phyloP scores from a whole-genome alignment of 306 rosid species.

The Quercus suber region DNA sequence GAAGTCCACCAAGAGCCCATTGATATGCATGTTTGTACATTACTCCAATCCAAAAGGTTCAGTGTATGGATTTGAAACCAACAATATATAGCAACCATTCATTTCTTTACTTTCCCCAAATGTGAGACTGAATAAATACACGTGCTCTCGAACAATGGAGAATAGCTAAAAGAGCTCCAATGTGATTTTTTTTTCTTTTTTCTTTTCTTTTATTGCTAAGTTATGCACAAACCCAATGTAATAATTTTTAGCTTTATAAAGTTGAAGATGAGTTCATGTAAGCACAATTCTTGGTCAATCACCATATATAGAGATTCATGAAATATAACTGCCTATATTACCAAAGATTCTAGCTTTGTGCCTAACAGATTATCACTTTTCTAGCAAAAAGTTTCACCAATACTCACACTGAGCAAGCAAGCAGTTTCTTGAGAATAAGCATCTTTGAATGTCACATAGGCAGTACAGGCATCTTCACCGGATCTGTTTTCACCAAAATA shows the following conservation, averaged over 20 bases:
- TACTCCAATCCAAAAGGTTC: too few relatives aligned
- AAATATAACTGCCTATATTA: neutral
- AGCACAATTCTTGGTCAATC: neutral
- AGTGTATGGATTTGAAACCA: too few relatives aligned
- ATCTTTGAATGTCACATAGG: conserved; percentile 86
- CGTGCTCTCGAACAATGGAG: neutral
- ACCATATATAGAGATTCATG: neutral
- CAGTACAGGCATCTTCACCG: conserved; percentile 76
- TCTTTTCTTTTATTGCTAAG: too few relatives aligned
- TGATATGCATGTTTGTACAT: too few relatives aligned
- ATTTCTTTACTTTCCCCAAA: too few relatives aligned
- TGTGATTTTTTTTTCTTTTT: too few relatives aligned
- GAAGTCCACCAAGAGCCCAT: too few relatives aligned
- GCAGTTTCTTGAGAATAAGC: conserved; percentile 88
- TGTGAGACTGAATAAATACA: too few relatives aligned
- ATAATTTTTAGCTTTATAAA: neutral
- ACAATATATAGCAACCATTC: too few relatives aligned
- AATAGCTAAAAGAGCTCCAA: neutral
- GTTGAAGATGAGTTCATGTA: neutral
- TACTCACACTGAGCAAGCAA: conserved; percentile 88
- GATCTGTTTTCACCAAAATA: conserved; percentile 37
- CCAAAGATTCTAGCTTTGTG: neutral
- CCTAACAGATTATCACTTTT: neutral
- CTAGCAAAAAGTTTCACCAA: conserved; percentile 7
- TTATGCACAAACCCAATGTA: too few relatives aligned